Base-by-base conservation (phyloP, 2,329 filamentous ascomycete species). In the Curvularia verruculosa region DNA sequence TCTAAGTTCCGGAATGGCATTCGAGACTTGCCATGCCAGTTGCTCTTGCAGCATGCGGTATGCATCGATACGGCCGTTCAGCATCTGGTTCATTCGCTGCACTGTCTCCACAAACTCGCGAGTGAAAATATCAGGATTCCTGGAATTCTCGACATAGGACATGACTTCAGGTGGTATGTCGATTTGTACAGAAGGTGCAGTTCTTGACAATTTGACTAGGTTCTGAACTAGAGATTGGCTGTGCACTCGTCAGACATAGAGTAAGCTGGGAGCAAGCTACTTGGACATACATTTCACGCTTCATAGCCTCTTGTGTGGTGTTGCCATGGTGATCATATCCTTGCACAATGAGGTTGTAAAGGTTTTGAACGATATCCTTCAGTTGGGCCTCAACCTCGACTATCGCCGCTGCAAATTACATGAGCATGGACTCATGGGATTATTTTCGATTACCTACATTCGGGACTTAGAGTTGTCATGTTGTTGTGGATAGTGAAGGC, bases 41-140 rank as follows among this genome's bases (percentile, higher is more conserved):
- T 86, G 80, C 70, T 87, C 83, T 56, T 84, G 79, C 59, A 88
- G 85, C 43, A 78, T 74, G 10, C 79, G 81, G 72, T 86, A 87
- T 1, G 85, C 86, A 65, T 86, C 81, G 54, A 79, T 80, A 65
- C 85, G 85, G 29, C 86, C 86, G 64, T 85, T 86, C 49, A 87
- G 74, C 72, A 85, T 82, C 67, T 87, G 85, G 61, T 89, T 89
- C 47, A 83, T 82, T 59, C 82, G 80, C 76, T 87, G 85, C 8
- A 86, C 84, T 26, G 84, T 77, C 73, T 89, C 86, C 43, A 88
- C 84, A 61, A 88, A 87, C 64, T 88, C 85, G 44, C 86, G 81
- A 8, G 85, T 88, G 73, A 87, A 88, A 63, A 88, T 87, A 65
- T 88, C 86, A 7, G 86, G 86, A 66, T 89, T 89, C 21, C 86